Percentiles rank a stretch among this genome's conserved stretches.
Conservation (phyloP, 2,329 filamentous ascomycete genomes). For the Zymoseptoria tritici region DNA sequence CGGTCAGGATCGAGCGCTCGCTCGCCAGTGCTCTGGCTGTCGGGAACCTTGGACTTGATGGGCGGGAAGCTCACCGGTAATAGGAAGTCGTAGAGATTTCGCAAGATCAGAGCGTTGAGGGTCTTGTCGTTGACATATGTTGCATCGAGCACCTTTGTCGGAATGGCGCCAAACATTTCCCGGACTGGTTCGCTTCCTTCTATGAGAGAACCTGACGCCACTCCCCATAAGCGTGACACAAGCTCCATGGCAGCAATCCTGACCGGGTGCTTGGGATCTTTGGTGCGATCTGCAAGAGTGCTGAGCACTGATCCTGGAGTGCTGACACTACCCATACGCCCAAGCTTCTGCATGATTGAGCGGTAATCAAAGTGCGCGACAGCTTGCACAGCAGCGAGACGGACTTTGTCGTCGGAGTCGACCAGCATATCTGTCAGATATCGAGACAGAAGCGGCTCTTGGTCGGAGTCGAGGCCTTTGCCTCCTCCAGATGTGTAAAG, state of each 20-base stretch:
- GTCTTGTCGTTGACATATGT: slow-evolving; percentile 87
- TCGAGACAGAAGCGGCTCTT: slow-evolving; percentile 68
- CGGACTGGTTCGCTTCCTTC: slow-evolving; percentile 70
- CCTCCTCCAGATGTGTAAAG: slow-evolving; percentile 85
- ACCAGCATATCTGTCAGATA: slow-evolving; percentile 68
- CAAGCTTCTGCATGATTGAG: slow-evolving; percentile 75
- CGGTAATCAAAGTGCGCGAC: slow-evolving; percentile 74
- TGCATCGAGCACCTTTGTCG: slow-evolving; percentile 75
- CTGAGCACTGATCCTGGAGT: slow-evolving; percentile 71
- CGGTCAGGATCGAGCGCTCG: slow-evolving; percentile 58
- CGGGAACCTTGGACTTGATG: slow-evolving; percentile 45
- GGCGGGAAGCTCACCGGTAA: slow-evolving; percentile 85
- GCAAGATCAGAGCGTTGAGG: slow-evolving; percentile 75
- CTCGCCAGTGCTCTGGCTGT: slow-evolving; percentile 42
- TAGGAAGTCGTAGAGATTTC: slow-evolving; percentile 77
- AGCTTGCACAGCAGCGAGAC: slow-evolving; percentile 78
- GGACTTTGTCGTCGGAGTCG: slow-evolving; percentile 85
- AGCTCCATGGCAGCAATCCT: slow-evolving; percentile 81
- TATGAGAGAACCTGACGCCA: slow-evolving; percentile 78
- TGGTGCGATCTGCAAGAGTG: slow-evolving; percentile 77
- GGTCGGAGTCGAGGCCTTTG: slow-evolving; percentile 75
- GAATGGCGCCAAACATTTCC: slow-evolving; percentile 70
- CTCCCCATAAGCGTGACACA: slow-evolving; percentile 85
- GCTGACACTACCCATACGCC: slow-evolving; percentile 63
- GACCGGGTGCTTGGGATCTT: slow-evolving; percentile 74